Percentiles rank a stretch among this genome's conserved stretches.
These are phyloP conservation scores for Macrocybe sp. DNA, from an alignment of 1,284 basidiomycete genomes.

Conservation along the genomic window DNA sequence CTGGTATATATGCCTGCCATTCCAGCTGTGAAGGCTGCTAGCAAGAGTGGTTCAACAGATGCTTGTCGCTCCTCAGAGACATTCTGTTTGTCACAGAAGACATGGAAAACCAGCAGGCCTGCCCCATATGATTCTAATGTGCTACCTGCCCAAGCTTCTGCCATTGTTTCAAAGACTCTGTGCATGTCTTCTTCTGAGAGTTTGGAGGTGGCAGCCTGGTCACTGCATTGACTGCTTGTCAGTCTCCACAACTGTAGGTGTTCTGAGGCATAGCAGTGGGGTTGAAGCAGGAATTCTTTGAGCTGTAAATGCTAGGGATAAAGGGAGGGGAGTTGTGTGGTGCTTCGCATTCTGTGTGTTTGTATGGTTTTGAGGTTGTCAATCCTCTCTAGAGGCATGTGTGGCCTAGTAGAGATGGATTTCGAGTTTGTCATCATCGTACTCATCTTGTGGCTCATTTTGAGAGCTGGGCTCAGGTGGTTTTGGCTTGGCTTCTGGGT, in stretches of 20 bases:
- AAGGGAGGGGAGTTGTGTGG: no score
- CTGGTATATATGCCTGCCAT: conserved; percentile 14
- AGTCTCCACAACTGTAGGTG: neutral
- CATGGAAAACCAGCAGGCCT: conserved; percentile 11
- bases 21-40: conserved; percentile 14
- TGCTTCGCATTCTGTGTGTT: no score
- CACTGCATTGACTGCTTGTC: neutral
- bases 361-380: no score
- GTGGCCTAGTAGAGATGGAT: no score
- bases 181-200: neutral
- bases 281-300: neutral
- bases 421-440: neutral
- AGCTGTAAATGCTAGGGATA: no score
- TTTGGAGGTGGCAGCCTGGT: neutral
- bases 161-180: neutral
- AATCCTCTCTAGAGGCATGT: no score
- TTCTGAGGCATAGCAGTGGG: neutral
- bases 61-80: conserved; percentile 10
- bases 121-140: conserved; percentile 10
- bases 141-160: neutral
- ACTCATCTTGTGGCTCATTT: neutral
- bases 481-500: neutral
- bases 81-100: conserved; percentile 10
- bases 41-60: conserved; percentile 2
- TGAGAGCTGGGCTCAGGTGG: neutral